A percentile compares a stretch with the other conserved stretches of the same genome.
Conservation (phyloP, 2,329 filamentous ascomycete genomes). For the Endothia cerciana region DNA sequence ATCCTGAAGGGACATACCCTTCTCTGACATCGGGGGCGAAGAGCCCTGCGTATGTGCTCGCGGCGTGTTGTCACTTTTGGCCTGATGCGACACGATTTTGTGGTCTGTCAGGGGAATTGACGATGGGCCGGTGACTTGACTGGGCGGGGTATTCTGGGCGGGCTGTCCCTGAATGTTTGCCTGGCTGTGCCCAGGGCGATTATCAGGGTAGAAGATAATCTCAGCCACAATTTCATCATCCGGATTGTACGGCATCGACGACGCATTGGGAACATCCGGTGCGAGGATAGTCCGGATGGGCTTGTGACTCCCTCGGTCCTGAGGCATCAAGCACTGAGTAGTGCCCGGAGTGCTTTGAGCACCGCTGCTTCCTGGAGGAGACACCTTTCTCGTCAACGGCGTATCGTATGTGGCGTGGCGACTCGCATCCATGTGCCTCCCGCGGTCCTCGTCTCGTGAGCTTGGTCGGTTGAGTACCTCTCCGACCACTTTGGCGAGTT, state of each 20-base stretch:
- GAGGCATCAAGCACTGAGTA: not conserved
- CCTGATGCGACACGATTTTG: not conserved
- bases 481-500: conserved; percentile 23
- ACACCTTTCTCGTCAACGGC: not conserved
- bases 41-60: not conserved
- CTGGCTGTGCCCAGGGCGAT: conserved; percentile 6
- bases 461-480: conserved; percentile 9
- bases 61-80: not conserved
- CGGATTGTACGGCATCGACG: not conserved
- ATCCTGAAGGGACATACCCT: not conserved
- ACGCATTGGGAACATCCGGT: not conserved
- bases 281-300: conserved; percentile 13
- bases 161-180: conserved; percentile 8
- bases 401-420: not conserved
- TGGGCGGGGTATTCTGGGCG: not conserved
- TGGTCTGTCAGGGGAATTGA: not conserved
- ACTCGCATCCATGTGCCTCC: conserved; percentile 9
- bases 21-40: not conserved
- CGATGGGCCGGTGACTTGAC: not conserved
- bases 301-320: not conserved
- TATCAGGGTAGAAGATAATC: conserved; percentile 18
- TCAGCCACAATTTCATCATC: conserved; percentile 25
- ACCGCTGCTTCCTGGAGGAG: not conserved
- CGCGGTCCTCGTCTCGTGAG: conserved; percentile 4
- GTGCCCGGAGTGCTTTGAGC: not conserved